Evolutionary conservation across 176 grass and related monocot genomes (phyloP).

Genomic region (Carex scoparia): DNA sequence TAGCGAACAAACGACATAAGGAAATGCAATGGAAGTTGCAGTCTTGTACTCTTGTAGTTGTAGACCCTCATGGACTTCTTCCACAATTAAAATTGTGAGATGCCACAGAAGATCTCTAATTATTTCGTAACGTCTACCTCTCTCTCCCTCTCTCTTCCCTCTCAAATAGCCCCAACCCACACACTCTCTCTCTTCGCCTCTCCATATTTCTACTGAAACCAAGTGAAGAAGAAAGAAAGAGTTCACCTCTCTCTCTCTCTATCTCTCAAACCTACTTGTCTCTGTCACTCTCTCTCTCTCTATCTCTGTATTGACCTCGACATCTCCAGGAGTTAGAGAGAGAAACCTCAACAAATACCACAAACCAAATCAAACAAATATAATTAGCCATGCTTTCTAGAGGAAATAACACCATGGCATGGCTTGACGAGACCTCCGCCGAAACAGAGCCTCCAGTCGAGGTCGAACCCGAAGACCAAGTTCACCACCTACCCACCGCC

Average conservation of each 20-base stretch:
- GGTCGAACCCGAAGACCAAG: background rate
- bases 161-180: slow-evolving; percentile 1
- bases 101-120: background rate
- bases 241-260: slow-evolving; percentile 6
- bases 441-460: slow-evolving; percentile 12
- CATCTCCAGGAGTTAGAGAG: background rate
- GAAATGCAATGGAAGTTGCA: too few relatives aligned
- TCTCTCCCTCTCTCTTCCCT: background rate
- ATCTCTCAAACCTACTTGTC: slow-evolving; percentile 4
- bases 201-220: slow-evolving; percentile 14
- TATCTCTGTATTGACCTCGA: background rate
- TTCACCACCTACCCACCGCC: background rate
- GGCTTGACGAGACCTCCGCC: slow-evolving; percentile 47
- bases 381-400: slow-evolving; percentile 50
- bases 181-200: background rate
- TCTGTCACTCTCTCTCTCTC: background rate
- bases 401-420: slow-evolving; percentile 43
- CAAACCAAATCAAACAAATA: background rate
- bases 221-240: background rate
- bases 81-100: background rate
- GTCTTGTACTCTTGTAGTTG: too few relatives aligned
- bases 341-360: background rate
- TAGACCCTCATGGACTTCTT: background rate
- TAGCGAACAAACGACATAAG: background rate
- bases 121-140: slow-evolving; percentile 24